These are phyloP conservation scores for Hypoxylon sp. DNA, from an alignment of 2,329 filamentous ascomycete genomes.

Conservation along the genomic window DNA sequence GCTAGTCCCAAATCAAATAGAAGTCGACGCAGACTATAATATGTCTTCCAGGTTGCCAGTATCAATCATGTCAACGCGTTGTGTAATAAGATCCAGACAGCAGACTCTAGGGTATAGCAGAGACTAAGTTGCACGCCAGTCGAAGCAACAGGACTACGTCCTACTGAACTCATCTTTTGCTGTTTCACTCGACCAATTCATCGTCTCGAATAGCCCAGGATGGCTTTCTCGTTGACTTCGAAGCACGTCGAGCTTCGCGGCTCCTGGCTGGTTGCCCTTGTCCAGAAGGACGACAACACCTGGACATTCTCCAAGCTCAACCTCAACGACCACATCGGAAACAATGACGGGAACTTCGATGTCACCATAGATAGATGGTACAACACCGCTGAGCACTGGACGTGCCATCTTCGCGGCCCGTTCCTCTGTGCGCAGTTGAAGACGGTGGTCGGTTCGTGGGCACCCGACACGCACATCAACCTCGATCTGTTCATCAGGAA, in stretches of 20 bases:
- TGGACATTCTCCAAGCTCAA: slow-evolving; percentile 35
- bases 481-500: slow-evolving; percentile 41
- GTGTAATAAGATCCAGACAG: slow-evolving; percentile 19
- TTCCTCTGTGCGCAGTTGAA: slow-evolving; percentile 32
- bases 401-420: slow-evolving; percentile 31
- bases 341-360: slow-evolving; percentile 38
- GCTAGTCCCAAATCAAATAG: slow-evolving; percentile 10
- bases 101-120: slow-evolving; percentile 14
- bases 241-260: slow-evolving; percentile 40
- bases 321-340: slow-evolving; percentile 42
- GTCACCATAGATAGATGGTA: slow-evolving; percentile 31
- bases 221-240: slow-evolving; percentile 43
- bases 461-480: slow-evolving; percentile 35
- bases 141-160: background rate
- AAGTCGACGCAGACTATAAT: slow-evolving; percentile 20
- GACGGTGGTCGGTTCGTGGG: slow-evolving; percentile 22
- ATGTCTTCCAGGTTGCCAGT: slow-evolving; percentile 8
- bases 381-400: slow-evolving; percentile 32
- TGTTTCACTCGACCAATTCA: slow-evolving; percentile 15
- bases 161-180: background rate
- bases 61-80: slow-evolving; percentile 5
- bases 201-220: slow-evolving; percentile 22
- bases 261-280: slow-evolving; percentile 33
- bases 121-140: background rate
- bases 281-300: slow-evolving; percentile 36